These are phyloP conservation scores for Colletotrichum lupini DNA, from an alignment of 2,329 filamentous ascomycete species.

Conservation along the genomic window DNA sequence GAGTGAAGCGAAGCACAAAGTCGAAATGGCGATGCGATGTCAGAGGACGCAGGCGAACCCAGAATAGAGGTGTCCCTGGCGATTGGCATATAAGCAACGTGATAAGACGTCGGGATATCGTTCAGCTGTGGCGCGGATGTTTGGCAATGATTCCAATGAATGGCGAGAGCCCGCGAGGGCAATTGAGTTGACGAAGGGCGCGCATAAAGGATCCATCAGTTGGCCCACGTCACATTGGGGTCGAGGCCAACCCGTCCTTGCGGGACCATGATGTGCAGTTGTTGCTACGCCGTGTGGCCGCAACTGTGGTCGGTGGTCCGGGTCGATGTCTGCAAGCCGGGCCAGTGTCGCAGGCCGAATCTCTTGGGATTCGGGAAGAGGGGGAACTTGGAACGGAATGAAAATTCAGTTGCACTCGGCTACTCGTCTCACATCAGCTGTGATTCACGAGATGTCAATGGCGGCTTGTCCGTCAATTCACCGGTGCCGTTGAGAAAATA, in stretches of 20 bases:
- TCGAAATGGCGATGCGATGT: neutral
- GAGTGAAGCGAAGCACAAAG: neutral
- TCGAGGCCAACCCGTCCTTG: slow-evolving; percentile 11
- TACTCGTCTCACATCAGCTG: neutral
- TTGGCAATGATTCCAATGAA: slow-evolving; percentile 17
- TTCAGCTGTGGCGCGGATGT: slow-evolving; percentile 3
- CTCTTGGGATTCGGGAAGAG: neutral
- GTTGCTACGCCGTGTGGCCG: slow-evolving; percentile 1
- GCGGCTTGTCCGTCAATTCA: neutral
- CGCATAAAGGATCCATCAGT: neutral
- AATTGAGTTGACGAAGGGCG: neutral
- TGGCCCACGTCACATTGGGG: slow-evolving; percentile 20
- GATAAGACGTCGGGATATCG: neutral
- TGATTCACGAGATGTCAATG: neutral
- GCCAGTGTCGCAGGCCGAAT: slow-evolving; percentile 7
- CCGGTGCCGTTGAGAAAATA: neutral
- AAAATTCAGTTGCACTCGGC: neutral
- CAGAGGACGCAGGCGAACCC: neutral
- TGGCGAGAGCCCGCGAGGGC: neutral
- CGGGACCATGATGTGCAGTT: slow-evolving; percentile 20
- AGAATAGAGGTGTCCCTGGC: slow-evolving; percentile 16
- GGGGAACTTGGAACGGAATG: neutral
- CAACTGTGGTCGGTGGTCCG: neutral
- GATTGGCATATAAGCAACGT: neutral
- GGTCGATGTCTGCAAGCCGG: neutral